Base-by-base conservation (phyloP, 192 early-diverging fungal species). In the Rhizoclosmatium globosum region DNA sequence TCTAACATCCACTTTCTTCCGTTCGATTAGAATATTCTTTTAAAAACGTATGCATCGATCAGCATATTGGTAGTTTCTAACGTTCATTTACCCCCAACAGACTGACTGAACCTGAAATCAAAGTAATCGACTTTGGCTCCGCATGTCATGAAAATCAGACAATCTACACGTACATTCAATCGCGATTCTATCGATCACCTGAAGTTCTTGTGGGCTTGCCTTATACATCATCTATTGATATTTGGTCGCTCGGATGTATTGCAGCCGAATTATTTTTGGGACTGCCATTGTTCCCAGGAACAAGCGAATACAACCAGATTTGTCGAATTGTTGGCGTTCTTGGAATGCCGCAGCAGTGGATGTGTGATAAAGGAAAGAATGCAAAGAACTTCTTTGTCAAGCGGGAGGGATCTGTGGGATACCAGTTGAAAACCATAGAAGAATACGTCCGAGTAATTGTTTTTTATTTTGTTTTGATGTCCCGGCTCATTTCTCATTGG, bases 221-320 rank as follows among this genome's bases (percentile, higher is more conserved):
- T 60, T 97, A 98, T 82, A 94, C 94, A 46, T 92, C 92, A 42
- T 89, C 92, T 45, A 99, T 99, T 60, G 98, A 99, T 81, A 97
- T 99, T 92, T 99, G 98, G 98, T 98, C 96, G 38, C 83, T 98
- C 15, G 98, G 98, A 0, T 99, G 98, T 78, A 98, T 99, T 82
- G 95, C 96, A 2, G 95, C 94, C 1, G 98, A 99, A 83, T 85
- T 99, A n/a, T 97, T 94, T 78, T 82, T 98, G 3, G 98, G 98
- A 0, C 84, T 97, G 2, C 98, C 98, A 0, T 83, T 99, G 69
- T 99, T 99, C 80, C 97, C 97, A 0, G 98, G 98, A 31, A 90
- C 92, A 17, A 96, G 94, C 61, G 97, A 99, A 83, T 98, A 98
- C 82, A 97, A 99, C 82, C 97, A 98, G 82, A 79, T 99, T 9